These are phyloP conservation scores for Hypoxylon rubiginosum DNA, from an alignment of 2,329 filamentous ascomycete species.

Conservation along the genomic window DNA sequence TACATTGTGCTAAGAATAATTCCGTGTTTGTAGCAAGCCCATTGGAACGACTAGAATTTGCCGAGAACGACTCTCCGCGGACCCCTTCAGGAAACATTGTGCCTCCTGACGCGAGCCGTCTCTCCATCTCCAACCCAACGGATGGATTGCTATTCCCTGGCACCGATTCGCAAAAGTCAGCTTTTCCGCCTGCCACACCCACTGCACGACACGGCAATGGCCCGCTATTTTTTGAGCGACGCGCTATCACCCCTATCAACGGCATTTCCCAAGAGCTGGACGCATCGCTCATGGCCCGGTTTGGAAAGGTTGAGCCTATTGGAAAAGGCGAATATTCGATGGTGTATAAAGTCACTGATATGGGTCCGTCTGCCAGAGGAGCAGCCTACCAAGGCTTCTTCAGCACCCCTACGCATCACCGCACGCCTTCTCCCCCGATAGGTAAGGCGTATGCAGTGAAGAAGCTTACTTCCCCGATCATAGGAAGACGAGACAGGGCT, in stretches of 20 bases:
- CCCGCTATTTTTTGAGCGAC: slow-evolving; percentile 68
- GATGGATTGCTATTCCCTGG: slow-evolving; percentile 57
- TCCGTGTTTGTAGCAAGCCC: slow-evolving; percentile 71
- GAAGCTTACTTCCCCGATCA: slow-evolving; percentile 85
- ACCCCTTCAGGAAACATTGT: slow-evolving; percentile 83
- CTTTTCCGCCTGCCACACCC: slow-evolving; percentile 83
- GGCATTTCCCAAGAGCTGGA: slow-evolving; percentile 82
- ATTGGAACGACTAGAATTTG: slow-evolving; percentile 67
- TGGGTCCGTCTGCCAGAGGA: slow-evolving; percentile 51
- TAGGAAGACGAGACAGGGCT: slow-evolving; percentile 83
- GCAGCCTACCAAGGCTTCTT: slow-evolving; percentile 60
- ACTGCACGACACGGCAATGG: slow-evolving; percentile 74
- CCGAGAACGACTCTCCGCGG: slow-evolving; percentile 70
- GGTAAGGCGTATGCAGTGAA: slow-evolving; percentile 89
- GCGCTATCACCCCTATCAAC: slow-evolving; percentile 78
- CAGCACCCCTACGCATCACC: slow-evolving; percentile 61
- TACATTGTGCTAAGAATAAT: slow-evolving; percentile 66
- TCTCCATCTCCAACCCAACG: slow-evolving; percentile 80
- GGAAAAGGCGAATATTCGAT: slow-evolving; percentile 94
- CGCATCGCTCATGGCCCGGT: slow-evolving; percentile 77
- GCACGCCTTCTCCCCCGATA: slow-evolving; percentile 65
- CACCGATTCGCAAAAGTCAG: slow-evolving; percentile 50
- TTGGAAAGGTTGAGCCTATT: slow-evolving; percentile 83
- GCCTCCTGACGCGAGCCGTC: slow-evolving; percentile 82
- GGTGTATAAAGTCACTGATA: slow-evolving; percentile 81